Percentiles rank a stretch among this genome's conserved stretches.
These are phyloP conservation scores for Multifurca ochricompacta DNA, from an alignment of 768 basidiomycete species.

Conservation along the genomic window DNA sequence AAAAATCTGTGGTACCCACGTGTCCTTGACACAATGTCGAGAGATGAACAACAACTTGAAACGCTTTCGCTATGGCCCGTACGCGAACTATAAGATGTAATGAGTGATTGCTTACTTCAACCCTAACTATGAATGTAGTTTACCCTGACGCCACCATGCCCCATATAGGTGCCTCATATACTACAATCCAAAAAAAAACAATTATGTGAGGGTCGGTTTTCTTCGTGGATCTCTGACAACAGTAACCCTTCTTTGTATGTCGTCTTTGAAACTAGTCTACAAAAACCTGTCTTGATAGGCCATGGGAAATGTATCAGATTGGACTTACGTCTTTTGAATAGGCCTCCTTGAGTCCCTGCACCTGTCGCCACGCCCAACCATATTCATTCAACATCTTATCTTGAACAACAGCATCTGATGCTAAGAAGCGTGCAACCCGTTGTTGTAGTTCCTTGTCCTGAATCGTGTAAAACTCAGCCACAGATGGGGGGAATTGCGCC, in stretches of 20 bases:
- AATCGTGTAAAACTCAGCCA: constrained; percentile 11
- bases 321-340: constrained; percentile 13
- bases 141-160: background rate
- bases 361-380: constrained; percentile 15
- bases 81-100: background rate
- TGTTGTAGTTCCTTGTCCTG: constrained; percentile 17
- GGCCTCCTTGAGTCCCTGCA: constrained; percentile 11
- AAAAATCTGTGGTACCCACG: background rate
- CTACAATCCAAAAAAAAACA: background rate
- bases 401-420: constrained; percentile 15
- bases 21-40: background rate
- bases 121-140: background rate
- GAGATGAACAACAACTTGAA: background rate
- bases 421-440: constrained; percentile 18
- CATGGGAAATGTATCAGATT: constrained; percentile 6
- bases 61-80: background rate
- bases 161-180: background rate
- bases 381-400: constrained; percentile 15
- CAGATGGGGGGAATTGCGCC: constrained; percentile 10
- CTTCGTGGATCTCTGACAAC: constrained; percentile 20
- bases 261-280: constrained; percentile 13
- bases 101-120: background rate
- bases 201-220: constrained; percentile 12
- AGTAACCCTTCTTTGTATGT: constrained; percentile 12
- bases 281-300: background rate